Conservation (phyloP, 2,329 filamentous ascomycete genomes). For the Chalaropsis thielavioides region DNA sequence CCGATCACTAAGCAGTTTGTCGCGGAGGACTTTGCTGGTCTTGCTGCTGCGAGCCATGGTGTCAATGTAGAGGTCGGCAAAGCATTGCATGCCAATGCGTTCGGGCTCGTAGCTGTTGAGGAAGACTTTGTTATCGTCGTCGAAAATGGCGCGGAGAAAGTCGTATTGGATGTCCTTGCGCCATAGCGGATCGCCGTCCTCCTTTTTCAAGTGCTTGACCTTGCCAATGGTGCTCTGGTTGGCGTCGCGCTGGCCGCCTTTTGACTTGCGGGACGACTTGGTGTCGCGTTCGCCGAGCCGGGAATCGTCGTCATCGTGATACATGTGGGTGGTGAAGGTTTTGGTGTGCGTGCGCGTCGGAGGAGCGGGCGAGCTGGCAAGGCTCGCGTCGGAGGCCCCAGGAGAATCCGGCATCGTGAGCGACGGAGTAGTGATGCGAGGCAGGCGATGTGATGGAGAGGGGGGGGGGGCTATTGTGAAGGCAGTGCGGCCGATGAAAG, state of each 20-base stretch:
- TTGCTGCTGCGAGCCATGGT: constrained; percentile 98
- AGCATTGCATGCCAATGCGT: constrained; percentile 51
- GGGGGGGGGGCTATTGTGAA: too few relatives aligned
- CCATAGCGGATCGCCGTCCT: constrained; percentile 78
- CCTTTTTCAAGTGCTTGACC: constrained; percentile 74
- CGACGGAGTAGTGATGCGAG: neutral
- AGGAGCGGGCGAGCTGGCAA: constrained; percentile 32
- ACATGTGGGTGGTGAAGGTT: constrained; percentile 33
- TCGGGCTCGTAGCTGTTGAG: constrained; percentile 72
- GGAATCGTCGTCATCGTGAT: constrained; percentile 35
- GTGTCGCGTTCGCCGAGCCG: constrained; percentile 28
- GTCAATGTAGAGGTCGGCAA: constrained; percentile 95
- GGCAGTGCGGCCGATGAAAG: neutral
- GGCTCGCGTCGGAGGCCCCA: constrained; percentile 34
- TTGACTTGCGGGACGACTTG: constrained; percentile 24
- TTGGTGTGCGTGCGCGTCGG: constrained; percentile 26
- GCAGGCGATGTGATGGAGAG: neutral
- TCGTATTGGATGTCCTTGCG: constrained; percentile 79
- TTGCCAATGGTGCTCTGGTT: constrained; percentile 41
- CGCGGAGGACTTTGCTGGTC: constrained; percentile 94
- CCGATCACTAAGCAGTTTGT: constrained; percentile 85
- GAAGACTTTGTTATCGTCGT: constrained; percentile 61
- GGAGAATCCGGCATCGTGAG: constrained; percentile 20
- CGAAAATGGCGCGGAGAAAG: constrained; percentile 67
- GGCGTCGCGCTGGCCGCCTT: constrained; percentile 24